Evolutionary conservation across 495 filamentous ascomycete species (phyloP), one percentile per base, ranked within the genome.

Genomic region (Penicillium diatomitis): DNA sequence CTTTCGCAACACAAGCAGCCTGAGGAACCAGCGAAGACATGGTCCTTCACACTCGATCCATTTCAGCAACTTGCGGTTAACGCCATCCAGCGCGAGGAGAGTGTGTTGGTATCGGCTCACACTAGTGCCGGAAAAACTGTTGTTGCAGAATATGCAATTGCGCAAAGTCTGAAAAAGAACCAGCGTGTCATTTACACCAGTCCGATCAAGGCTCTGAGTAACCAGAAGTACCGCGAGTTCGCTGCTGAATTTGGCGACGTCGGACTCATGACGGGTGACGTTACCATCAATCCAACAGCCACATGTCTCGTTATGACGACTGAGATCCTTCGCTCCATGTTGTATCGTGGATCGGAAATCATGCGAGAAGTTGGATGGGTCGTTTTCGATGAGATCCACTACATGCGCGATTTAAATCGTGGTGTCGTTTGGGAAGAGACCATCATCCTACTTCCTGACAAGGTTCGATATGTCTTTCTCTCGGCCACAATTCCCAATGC

Each of bases 391-490:
- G 92, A 98, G 66, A 94, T 98, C 42, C 92, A 98, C 68, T 98
- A 97, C 73, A 83, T 98, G 86, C 79, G 92, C 56, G 92, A 98
- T 37, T 8, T 38, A 4, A 58, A 48, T 51, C 82, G 92, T 63
- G 92, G 92, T 70, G 92, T 98, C 7, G 92, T 98, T 7, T 98
- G 92, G 92, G 92, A 98, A 64, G 92, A 98, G 67, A 97, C 94
- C 6, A 94, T 98, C 62, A 98, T 98, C 61, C 73, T 98, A 28
- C 72, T 98, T 7, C 92, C 92, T 4, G 91, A 98, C 73, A 96
- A 98, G 74, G 92, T 97, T 49, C 86, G 88, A 67, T 98, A 97
- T 56, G 92, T 96, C 32, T 98, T 98, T 72, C 71, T 98, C 32
- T 98, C 92, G 29, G 92, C 92, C 36, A 98, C 92, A n/a, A 98